These are phyloP conservation scores for Aegilops longissima DNA, from an alignment of 176 grass and related monocot genomes.

Conservation along the genomic window DNA sequence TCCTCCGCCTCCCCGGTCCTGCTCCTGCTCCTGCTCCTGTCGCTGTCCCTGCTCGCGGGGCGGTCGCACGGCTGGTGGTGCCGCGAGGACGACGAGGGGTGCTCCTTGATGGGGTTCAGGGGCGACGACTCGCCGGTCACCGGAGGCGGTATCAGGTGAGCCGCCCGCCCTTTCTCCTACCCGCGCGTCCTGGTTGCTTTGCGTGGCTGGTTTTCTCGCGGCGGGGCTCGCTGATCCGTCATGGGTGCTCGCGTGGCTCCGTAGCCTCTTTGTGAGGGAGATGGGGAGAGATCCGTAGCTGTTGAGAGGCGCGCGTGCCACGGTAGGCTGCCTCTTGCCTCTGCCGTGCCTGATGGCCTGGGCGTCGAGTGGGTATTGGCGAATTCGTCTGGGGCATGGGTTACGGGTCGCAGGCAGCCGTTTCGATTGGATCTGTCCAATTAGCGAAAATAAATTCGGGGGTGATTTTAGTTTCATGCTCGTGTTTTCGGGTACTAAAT, in stretches of 20 bases:
- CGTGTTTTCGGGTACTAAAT: neutral
- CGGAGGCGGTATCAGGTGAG: constrained; percentile 41
- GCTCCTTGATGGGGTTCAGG: constrained; percentile 38
- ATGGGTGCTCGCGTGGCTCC: neutral
- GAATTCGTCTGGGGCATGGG: neutral
- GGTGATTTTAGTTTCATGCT: neutral
- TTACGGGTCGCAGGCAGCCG: neutral
- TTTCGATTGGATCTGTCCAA: constrained; percentile 20
- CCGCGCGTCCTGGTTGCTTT: neutral
- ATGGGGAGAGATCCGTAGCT: neutral
- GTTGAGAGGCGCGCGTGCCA: neutral
- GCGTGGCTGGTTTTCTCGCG: neutral
- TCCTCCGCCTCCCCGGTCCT: too few relatives aligned
- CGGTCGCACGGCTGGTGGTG: constrained; percentile 9
- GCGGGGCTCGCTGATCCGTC: neutral
- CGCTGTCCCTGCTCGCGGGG: neutral
- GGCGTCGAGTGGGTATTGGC: neutral
- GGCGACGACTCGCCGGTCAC: constrained; percentile 24
- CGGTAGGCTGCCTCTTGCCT: neutral
- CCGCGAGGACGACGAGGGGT: neutral
- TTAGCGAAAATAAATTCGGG: neutral
- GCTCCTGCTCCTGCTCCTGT: neutral
- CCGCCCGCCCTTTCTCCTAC: neutral
- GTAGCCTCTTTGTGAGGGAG: neutral
- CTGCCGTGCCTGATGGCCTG: neutral